Conservation (phyloP, 2,329 filamentous ascomycete genomes). For the Fusarium fracticaudum region DNA sequence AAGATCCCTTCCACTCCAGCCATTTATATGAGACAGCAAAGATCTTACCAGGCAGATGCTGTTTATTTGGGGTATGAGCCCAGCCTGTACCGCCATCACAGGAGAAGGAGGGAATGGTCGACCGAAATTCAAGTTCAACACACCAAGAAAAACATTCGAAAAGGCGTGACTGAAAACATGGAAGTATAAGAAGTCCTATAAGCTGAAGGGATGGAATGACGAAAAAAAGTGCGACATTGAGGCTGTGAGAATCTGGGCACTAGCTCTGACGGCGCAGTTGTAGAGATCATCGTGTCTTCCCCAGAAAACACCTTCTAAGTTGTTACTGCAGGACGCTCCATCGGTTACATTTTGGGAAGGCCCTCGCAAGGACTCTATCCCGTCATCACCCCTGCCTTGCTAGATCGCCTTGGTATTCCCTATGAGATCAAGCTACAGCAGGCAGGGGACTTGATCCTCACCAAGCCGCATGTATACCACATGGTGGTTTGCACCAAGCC, state of each 20-base stretch:
- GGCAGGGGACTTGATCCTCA: no score
- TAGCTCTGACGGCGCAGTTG: not conserved
- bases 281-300: not conserved
- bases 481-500: no score
- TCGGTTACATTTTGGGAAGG: not conserved
- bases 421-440: no score
- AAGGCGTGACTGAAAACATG: not conserved
- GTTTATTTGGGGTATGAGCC: not conserved
- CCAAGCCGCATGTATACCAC: accelerated
- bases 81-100: not conserved
- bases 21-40: not conserved
- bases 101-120: not conserved
- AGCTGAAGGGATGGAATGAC: not conserved
- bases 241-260: not conserved
- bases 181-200: not conserved
- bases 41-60: not conserved
- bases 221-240: not conserved
- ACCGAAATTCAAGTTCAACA: not conserved
- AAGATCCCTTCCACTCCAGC: not conserved
- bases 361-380: no score
- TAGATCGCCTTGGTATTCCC: no score
- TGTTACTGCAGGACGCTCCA: no score
- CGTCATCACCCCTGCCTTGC: no score
- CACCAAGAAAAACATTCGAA: accelerated
- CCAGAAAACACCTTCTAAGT: not conserved